A percentile compares a stretch with the other conserved stretches of the same genome.
These are phyloP conservation scores for Effrenium voratum DNA, from an alignment of 73 alveolate species.

Conservation along the genomic window DNA sequence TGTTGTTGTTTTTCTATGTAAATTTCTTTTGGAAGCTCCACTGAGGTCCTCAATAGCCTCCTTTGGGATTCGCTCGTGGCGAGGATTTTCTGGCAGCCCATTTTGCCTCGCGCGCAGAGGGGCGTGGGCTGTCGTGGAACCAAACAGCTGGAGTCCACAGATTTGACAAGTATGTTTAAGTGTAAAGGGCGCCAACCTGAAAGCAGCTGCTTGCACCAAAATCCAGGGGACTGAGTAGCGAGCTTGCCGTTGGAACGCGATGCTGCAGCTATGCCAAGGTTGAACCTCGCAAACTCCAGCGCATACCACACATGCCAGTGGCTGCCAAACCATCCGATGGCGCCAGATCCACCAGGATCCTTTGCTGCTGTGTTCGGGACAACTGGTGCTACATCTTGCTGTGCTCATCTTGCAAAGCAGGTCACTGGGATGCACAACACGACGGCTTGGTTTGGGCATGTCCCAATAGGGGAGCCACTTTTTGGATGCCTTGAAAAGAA, in stretches of 20 bases:
- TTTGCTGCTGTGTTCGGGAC: too few relatives aligned
- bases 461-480: too few relatives aligned
- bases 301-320: background rate
- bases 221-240: background rate
- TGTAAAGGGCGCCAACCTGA: too few relatives aligned
- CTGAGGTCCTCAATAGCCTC: conserved; percentile 37
- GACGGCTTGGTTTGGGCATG: background rate
- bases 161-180: too few relatives aligned
- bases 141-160: too few relatives aligned
- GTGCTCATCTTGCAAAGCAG: background rate
- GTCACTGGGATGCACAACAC: background rate
- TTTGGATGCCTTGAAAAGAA: background rate
- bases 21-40: too few relatives aligned
- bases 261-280: conserved; percentile 84
- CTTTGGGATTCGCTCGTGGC: conserved; percentile 63
- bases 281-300: conserved; percentile 39
- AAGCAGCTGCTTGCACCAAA: too few relatives aligned
- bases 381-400: background rate
- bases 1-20: too few relatives aligned
- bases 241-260: conserved; percentile 80
- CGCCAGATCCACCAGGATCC: too few relatives aligned
- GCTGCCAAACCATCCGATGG: background rate
- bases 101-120: conserved; percentile 20
- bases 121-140: background rate
- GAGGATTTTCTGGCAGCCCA: conserved; percentile 82